Percentiles rank a stretch among this genome's conserved stretches.
These are phyloP conservation scores for Candida jianshihensis DNA, from an alignment of 805 yeast genomes.

Conservation along the genomic window DNA sequence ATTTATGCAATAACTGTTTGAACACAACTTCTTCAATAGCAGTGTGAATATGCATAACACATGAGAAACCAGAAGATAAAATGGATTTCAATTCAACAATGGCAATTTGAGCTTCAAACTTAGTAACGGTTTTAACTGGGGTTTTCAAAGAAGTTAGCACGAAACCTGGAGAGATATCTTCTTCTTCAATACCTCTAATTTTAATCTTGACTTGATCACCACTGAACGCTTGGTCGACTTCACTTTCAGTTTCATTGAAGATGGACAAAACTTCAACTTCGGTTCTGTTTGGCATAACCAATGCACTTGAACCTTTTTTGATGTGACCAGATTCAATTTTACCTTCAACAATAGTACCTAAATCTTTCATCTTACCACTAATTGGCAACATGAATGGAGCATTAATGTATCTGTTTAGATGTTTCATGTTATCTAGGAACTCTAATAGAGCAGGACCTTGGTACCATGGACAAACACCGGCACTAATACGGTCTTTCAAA, in stretches of 20 bases:
- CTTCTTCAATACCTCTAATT: conserved; percentile 95
- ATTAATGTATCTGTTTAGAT: conserved; percentile 77
- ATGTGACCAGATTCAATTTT: conserved; percentile 94
- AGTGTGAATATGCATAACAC: conserved; percentile 98
- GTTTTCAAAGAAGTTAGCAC: conserved; percentile 79
- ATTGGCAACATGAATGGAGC: conserved; percentile 98
- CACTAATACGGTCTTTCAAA: conserved; percentile 74
- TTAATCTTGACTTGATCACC: conserved; percentile 97
- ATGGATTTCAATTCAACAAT: conserved; percentile 94
- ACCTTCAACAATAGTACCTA: conserved; percentile 98
- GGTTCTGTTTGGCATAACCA: conserved; percentile 89
- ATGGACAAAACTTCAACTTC: conserved; percentile 80
- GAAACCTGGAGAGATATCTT: conserved; percentile 86
- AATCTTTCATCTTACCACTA: conserved; percentile 89
- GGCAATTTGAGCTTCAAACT: conserved; percentile 93
- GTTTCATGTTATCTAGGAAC: conserved; percentile 75
- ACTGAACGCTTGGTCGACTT: conserved; percentile 80
- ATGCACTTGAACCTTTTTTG: conserved; percentile 65
- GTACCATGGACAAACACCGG: conserved; percentile 85
- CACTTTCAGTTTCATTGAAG: conserved; percentile 93
- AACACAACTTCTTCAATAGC: conserved; percentile 94
- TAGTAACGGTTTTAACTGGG: conserved; percentile 88
- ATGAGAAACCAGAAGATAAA: conserved; percentile 89
- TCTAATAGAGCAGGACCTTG: conserved; percentile 87
- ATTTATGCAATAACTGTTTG: conserved; percentile 77